Evolutionary conservation across 2,329 filamentous ascomycete genomes (phyloP).

Genomic region (Alternaria panax): DNA sequence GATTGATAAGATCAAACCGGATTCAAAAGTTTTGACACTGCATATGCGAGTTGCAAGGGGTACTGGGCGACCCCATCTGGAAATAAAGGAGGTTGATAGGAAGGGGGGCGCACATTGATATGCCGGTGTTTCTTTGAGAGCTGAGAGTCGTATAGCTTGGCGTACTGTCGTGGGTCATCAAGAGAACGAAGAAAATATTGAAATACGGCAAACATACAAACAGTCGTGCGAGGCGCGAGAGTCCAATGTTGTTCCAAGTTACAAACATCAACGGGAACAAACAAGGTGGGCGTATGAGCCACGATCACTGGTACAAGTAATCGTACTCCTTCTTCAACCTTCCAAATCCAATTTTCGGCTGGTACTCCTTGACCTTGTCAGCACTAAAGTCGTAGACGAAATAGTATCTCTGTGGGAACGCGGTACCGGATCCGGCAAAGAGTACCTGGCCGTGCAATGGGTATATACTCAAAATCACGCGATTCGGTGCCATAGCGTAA

Average conservation of each 20-base stretch:
- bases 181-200: background rate
- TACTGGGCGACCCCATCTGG: conserved; percentile 5
- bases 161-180: background rate
- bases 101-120: background rate
- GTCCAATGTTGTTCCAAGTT: background rate
- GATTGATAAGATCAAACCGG: background rate
- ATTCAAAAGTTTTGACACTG: background rate
- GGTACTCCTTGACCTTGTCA: conserved; percentile 19
- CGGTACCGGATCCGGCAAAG: background rate
- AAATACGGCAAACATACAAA: background rate
- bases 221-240: background rate
- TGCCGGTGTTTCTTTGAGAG: background rate
- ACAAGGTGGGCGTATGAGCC: background rate
- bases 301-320: conserved; percentile 6
- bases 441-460: too few species aligned
- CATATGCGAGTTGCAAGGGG: conserved; percentile 5
- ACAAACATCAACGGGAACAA: background rate
- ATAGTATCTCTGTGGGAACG: conserved; percentile 21
- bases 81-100: background rate
- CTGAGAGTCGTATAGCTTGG: background rate
- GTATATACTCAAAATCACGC: background rate
- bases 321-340: conserved; percentile 30
- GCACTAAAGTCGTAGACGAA: conserved; percentile 26
- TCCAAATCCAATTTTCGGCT: conserved; percentile 27
- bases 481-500: background rate